Percentiles rank a stretch among this genome's conserved stretches.
Conservation (phyloP, 768 basidiomycete species). For the Boletus fagicola region DNA sequence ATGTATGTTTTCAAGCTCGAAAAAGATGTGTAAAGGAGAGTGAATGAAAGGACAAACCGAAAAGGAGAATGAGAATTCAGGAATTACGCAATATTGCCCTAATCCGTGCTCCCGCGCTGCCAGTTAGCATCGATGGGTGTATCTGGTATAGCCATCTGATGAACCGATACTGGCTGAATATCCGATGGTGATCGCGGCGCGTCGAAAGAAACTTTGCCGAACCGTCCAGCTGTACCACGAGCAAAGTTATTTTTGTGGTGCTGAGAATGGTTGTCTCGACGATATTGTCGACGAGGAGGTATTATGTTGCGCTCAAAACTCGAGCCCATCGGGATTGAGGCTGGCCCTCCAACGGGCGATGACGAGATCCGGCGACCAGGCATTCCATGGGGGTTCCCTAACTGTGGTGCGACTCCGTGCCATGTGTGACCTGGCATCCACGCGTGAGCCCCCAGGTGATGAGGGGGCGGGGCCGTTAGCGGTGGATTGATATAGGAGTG, state of each 20-base stretch:
- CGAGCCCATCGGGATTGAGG: conserved; percentile 11
- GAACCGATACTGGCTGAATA: conserved; percentile 4
- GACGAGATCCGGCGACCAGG: conserved; percentile 18
- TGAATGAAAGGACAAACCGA: conserved; percentile 14
- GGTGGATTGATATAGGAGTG: conserved; percentile 31
- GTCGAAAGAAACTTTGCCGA: conserved; percentile 18
- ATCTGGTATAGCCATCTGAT: conserved; percentile 14
- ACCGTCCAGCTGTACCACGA: conserved; percentile 23
- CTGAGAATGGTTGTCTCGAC: conserved; percentile 31
- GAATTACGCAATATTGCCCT: conserved; percentile 9
- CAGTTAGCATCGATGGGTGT: conserved; percentile 15
- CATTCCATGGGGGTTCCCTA: conserved; percentile 13
- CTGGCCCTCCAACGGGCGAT: conserved; percentile 17
- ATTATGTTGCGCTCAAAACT: conserved; percentile 22
- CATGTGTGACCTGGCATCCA: conserved; percentile 30
- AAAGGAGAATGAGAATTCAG: not conserved
- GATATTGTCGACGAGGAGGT: conserved; percentile 33
- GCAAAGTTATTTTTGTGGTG: conserved; percentile 26
- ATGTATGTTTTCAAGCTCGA: conserved; percentile 1
- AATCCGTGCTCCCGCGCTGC: conserved; percentile 19
- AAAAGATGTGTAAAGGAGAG: not conserved
- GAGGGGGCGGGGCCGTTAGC: conserved; percentile 16
- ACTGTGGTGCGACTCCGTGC: conserved; percentile 22
- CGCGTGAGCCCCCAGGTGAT: conserved; percentile 17
- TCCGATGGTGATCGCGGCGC: conserved; percentile 20